Evolutionary conservation across 164 flowering plant species (phyloP).

Genomic region (Tetracentron sinense): DNA sequence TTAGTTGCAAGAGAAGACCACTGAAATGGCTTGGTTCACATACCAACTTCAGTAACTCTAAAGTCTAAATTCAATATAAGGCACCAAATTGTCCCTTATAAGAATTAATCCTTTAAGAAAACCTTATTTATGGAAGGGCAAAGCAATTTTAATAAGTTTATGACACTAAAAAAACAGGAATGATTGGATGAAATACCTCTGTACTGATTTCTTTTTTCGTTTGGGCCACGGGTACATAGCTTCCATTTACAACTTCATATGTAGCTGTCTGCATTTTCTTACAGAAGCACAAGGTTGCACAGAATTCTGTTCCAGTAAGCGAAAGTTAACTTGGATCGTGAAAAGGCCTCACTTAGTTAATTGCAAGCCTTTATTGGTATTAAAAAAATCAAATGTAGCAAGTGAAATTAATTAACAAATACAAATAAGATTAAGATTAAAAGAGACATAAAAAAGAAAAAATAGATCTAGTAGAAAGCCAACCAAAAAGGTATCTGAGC

Average conservation of each 20-base stretch:
- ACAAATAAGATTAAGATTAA: neutral
- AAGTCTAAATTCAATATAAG: too few relatives aligned
- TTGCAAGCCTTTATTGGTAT: neutral
- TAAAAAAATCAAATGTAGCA: neutral
- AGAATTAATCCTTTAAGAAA: neutral
- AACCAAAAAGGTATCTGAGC: neutral
- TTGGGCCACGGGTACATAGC: constrained; percentile 42
- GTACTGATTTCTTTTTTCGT: constrained; percentile 16
- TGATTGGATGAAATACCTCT: constrained; percentile 25
- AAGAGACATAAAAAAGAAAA: too few relatives aligned
- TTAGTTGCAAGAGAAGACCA: too few relatives aligned
- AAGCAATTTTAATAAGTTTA: neutral
- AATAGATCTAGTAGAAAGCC: neutral
- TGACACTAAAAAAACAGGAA: neutral
- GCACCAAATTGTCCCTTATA: too few relatives aligned
- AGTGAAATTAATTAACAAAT: neutral
- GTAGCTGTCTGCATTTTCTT: constrained; percentile 50
- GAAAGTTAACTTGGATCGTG: constrained; percentile 27
- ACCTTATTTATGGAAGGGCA: neutral
- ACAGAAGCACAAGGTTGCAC: constrained; percentile 32
- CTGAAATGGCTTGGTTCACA: too few relatives aligned
- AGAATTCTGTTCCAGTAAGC: constrained; percentile 18
- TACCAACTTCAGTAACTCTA: too few relatives aligned
- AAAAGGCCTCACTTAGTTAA: neutral
- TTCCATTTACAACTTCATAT: constrained; percentile 47